Conservation (phyloP, 345 rosid genomes). For the Salix koriyanagi region DNA sequence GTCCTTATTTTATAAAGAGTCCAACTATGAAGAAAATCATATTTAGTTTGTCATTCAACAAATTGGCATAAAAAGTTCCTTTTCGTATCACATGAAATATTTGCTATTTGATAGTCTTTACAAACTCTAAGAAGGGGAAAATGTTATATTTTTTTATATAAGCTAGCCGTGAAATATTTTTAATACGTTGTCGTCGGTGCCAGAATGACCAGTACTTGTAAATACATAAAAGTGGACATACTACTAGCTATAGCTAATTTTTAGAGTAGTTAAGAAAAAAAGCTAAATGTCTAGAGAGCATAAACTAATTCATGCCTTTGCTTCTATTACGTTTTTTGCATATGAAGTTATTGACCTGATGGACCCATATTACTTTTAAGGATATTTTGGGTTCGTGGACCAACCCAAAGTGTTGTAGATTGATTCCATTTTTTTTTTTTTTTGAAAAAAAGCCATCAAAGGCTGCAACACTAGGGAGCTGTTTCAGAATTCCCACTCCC, state of each 20-base stretch:
- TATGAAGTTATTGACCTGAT: too few species aligned
- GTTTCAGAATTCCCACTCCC: not conserved
- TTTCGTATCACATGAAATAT: too few species aligned
- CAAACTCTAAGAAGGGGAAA: too few species aligned
- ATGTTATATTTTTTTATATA: too few species aligned
- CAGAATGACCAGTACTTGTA: too few species aligned
- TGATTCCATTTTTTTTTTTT: too few species aligned
- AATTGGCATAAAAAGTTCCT: too few species aligned
- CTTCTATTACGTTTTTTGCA: too few species aligned
- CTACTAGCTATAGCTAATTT: not conserved
- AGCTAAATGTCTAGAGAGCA: not conserved
- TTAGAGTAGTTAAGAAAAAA: too few species aligned
- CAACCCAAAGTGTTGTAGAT: not conserved
- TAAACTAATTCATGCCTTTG: not conserved
- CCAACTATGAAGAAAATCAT: not conserved
- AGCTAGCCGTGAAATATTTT: not conserved
- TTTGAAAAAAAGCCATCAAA: too few species aligned
- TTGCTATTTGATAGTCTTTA: too few species aligned
- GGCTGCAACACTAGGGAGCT: not conserved
- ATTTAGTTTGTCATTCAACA: not conserved
- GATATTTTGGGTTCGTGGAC: not conserved
- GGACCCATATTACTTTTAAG: too few species aligned
- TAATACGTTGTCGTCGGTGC: not conserved
- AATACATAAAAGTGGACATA: not conserved
- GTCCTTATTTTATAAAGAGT: not conserved